Conservation (phyloP, 2,329 filamentous ascomycete species). For the Periconia macrospinosa region DNA sequence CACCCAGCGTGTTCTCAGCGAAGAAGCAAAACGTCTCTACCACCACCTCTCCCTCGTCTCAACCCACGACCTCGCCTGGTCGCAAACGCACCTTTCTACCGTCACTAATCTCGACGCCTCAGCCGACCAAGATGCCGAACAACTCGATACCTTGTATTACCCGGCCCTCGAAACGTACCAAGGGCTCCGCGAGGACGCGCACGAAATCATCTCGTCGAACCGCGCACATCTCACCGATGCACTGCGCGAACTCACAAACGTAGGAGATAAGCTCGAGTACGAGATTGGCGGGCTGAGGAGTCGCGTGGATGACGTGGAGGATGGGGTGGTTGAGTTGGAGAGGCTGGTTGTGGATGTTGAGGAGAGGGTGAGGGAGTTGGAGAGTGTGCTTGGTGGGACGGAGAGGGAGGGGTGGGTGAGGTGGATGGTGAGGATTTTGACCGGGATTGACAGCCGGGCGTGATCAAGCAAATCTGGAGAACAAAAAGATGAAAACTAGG, state of each 20-base stretch:
- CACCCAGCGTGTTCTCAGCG: constrained; percentile 46
- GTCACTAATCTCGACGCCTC: constrained; percentile 64
- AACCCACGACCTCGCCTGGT: constrained; percentile 62
- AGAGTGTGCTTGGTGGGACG: constrained; percentile 56
- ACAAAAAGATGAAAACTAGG: too few relatives aligned
- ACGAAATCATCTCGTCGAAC: constrained; percentile 71
- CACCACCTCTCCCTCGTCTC: constrained; percentile 60
- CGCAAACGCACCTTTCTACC: constrained; percentile 57
- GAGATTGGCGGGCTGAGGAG: constrained; percentile 79
- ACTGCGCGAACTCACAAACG: constrained; percentile 76
- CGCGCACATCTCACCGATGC: constrained; percentile 68
- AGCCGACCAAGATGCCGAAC: constrained; percentile 59
- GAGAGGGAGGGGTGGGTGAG: constrained; percentile 39
- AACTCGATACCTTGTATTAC: constrained; percentile 71
- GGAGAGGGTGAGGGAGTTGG: constrained; percentile 50
- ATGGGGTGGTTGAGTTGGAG: constrained; percentile 78
- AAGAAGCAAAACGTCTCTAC: constrained; percentile 67
- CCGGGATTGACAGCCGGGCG: constrained; percentile 19
- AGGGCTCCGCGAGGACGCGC: constrained; percentile 65
- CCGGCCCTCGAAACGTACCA: constrained; percentile 72
- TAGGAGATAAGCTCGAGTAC: constrained; percentile 87
- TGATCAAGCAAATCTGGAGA: neutral
- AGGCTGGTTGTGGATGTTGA: constrained; percentile 58
- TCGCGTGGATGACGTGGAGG: constrained; percentile 85
- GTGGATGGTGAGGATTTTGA: constrained; percentile 32